Evolutionary conservation across 225 moss, liverwort and hornwort genomes (phyloP).

Genomic region (Physcomitrellopsis africana): DNA sequence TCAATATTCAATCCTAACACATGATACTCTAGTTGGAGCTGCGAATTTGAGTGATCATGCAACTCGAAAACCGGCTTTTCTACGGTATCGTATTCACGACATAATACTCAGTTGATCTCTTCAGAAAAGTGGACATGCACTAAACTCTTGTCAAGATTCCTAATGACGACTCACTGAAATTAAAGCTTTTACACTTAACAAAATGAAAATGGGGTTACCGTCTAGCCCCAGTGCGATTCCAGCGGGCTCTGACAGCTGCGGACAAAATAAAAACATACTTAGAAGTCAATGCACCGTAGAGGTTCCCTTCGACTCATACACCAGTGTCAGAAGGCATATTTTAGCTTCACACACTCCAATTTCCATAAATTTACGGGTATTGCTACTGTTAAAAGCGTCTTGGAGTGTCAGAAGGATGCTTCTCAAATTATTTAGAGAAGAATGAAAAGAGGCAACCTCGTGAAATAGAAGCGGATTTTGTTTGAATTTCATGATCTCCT

Average conservation of each 20-base stretch:
- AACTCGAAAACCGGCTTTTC: too few relatives aligned
- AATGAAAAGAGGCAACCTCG: too few relatives aligned
- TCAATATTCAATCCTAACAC: too few relatives aligned
- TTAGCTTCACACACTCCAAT: background rate
- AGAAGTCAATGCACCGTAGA: background rate
- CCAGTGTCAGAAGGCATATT: background rate
- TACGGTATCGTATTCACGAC: background rate
- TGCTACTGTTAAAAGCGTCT: too few relatives aligned
- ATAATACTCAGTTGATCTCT: background rate
- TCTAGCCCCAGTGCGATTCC: slow-evolving; percentile 83
- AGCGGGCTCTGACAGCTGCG: slow-evolving; percentile 96
- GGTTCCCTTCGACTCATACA: background rate
- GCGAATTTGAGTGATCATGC: too few relatives aligned
- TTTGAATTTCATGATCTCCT: too few relatives aligned
- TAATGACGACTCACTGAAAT: background rate
- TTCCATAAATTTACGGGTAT: too few relatives aligned
- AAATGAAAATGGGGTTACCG: slow-evolving; percentile 44
- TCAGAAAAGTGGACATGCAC: background rate
- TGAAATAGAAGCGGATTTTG: background rate
- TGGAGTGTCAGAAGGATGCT: too few relatives aligned
- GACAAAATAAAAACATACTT: slow-evolving; percentile 1
- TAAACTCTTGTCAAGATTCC: background rate
- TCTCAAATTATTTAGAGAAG: too few relatives aligned
- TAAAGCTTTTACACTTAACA: background rate
- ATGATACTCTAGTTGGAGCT: too few relatives aligned